Evolutionary conservation across 148 eudicot genomes (phyloP).

Genomic region (Dianthus caryophyllus): DNA sequence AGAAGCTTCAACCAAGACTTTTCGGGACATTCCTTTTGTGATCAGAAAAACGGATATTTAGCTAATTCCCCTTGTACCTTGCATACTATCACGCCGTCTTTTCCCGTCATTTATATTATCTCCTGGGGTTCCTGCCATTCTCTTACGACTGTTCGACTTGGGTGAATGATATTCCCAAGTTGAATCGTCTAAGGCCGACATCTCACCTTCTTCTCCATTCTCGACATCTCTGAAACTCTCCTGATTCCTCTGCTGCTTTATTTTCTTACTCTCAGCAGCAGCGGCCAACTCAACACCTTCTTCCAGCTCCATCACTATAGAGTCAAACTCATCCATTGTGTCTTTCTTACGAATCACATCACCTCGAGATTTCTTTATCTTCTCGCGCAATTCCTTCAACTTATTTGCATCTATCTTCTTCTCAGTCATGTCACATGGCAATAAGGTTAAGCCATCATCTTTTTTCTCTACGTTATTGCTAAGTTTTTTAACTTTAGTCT

Average conservation of each 20-base stretch:
- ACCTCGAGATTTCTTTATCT: constrained; percentile 63
- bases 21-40: constrained; percentile 64
- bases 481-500: constrained; percentile 45
- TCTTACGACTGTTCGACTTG: constrained; percentile 52
- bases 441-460: constrained; percentile 43
- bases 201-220: constrained; percentile 83
- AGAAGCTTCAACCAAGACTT: constrained; percentile 46
- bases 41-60: constrained; percentile 54
- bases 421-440: constrained; percentile 59
- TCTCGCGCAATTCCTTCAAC: constrained; percentile 69
- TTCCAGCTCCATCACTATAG: constrained; percentile 84
- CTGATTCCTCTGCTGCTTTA: constrained; percentile 49
- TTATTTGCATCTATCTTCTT: constrained; percentile 75
- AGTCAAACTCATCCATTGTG: constrained; percentile 72
- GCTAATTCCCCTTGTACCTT: constrained; percentile 30
- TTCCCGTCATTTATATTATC: constrained; percentile 50
- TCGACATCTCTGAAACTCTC: constrained; percentile 40
- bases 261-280: constrained; percentile 51
- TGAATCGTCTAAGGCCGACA: constrained; percentile 51
- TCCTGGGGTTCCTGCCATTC: constrained; percentile 59
- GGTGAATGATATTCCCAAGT: constrained; percentile 59
- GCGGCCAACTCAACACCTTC: constrained; percentile 84
- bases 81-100: constrained; percentile 36
- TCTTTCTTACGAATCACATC: constrained; percentile 56
- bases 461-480: constrained; percentile 39